A percentile compares a stretch with the other conserved stretches of the same genome.
These are phyloP conservation scores for Taphrina communis DNA, from an alignment of 1,139 yeast species.

Conservation along the genomic window DNA sequence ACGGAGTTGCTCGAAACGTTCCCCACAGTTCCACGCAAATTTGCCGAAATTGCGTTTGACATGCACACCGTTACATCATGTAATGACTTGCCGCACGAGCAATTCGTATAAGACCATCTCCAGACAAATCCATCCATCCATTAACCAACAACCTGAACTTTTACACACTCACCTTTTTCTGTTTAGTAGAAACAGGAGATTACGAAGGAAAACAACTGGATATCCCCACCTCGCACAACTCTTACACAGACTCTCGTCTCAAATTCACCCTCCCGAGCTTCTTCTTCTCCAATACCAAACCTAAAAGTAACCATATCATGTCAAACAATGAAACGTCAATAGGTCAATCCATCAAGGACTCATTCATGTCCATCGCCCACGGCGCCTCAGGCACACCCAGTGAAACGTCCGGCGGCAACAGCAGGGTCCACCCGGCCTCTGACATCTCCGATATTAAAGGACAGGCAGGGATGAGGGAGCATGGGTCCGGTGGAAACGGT, in stretches of 20 bases:
- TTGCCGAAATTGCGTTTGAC: constrained; percentile 8
- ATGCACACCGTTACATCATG: background rate
- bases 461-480: constrained; percentile 14
- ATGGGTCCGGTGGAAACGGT: constrained; percentile 28
- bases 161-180: background rate
- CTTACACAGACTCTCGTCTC: background rate
- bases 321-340: constrained; percentile 1
- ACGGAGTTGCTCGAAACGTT: background rate
- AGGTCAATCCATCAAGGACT: constrained; percentile 22
- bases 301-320: background rate
- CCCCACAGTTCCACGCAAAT: constrained; percentile 15
- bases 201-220: background rate
- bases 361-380: constrained; percentile 34
- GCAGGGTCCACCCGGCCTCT: constrained; percentile 11
- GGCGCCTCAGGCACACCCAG: constrained; percentile 10
- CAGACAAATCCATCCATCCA: too few species aligned
- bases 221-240: constrained; percentile 4
- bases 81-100: too few species aligned
- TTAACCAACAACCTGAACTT: background rate
- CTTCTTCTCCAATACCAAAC: background rate
- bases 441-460: background rate
- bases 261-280: background rate
- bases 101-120: too few species aligned
- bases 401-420: background rate
- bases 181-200: background rate